Conservation (phyloP, 768 basidiomycete genomes). For the Clathrus columnatus region DNA sequence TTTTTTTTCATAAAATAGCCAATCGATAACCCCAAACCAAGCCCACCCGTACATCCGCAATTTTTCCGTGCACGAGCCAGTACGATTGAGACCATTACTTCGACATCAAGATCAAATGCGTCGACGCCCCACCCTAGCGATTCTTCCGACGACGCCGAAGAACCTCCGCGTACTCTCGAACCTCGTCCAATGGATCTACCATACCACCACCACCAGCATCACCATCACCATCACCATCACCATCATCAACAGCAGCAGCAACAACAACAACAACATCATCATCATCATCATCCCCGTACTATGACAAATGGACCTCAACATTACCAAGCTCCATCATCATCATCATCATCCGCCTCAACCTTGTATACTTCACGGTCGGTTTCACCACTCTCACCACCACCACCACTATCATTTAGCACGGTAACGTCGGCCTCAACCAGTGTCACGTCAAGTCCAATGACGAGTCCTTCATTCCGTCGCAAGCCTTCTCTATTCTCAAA, state of each 20-base stretch:
- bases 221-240: not conserved
- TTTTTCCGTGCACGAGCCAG: slow-evolving; percentile 6
- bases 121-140: not conserved
- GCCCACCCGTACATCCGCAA: not conserved
- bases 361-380: not conserved
- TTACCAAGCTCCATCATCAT: not conserved
- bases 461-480: slow-evolving; percentile 4
- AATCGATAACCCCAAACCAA: not conserved
- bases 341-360: not conserved
- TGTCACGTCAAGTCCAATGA: slow-evolving; percentile 1
- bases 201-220: not conserved
- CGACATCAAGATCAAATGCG: slow-evolving; percentile 1
- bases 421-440: slow-evolving; percentile 1
- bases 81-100: not conserved
- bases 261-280: not conserved
- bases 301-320: not conserved
- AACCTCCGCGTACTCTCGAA: not conserved
- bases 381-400: slow-evolving; percentile 2
- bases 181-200: not conserved
- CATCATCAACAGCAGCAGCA: not conserved
- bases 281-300: not conserved
- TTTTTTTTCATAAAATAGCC: not conserved
- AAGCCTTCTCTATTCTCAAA: slow-evolving; percentile 1
- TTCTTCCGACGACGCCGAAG: slow-evolving; percentile 6
- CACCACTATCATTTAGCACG: slow-evolving; percentile 6